A percentile compares a stretch with the other conserved stretches of the same genome.
Evolutionary conservation across 2,329 filamentous ascomycete genomes (phyloP).

Genomic region (Lecanoromycetidae sp.): DNA sequence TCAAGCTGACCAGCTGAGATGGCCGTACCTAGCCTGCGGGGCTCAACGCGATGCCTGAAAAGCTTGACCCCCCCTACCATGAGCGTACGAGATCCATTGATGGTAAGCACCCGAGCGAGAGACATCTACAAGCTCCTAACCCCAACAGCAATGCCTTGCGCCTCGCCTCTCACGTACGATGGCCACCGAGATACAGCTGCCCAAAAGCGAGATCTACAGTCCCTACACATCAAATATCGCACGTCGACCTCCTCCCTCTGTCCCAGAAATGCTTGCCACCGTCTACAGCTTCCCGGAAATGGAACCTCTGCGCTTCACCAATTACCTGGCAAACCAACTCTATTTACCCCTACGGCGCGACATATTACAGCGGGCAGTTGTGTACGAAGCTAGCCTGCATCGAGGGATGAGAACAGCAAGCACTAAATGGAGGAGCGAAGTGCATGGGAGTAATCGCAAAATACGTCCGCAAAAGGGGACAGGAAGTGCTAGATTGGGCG

Average conservation of each 20-base stretch:
- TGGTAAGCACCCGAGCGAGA: constrained; percentile 21
- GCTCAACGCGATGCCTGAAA: not conserved
- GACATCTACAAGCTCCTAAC: not conserved
- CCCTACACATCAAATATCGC: constrained; percentile 23
- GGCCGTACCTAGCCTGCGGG: constrained; percentile 4
- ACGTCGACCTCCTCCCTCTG: constrained; percentile 26
- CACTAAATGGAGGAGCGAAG: constrained; percentile 68
- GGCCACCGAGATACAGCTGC: constrained; percentile 35
- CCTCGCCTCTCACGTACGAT: constrained; percentile 34
- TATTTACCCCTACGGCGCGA: constrained; percentile 78
- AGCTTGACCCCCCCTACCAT: not conserved
- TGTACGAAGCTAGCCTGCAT: constrained; percentile 78
- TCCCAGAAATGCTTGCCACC: constrained; percentile 62
- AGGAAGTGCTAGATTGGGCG: constrained; percentile 66
- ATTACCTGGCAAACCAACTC: constrained; percentile 72
- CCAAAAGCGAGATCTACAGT: constrained; percentile 20
- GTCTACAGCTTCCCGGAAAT: constrained; percentile 83
- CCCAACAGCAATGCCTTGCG: constrained; percentile 33
- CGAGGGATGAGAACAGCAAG: constrained; percentile 62
- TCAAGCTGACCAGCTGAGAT: not conserved
- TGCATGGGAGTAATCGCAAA: constrained; percentile 74
- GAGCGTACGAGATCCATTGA: constrained; percentile 27
- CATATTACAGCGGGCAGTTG: constrained; percentile 79
- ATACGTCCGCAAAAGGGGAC: constrained; percentile 76
- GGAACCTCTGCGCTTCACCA: constrained; percentile 66